These are phyloP conservation scores for Closterium sp. DNA, from an alignment of 139 green algal genomes.

Conservation along the genomic window DNA sequence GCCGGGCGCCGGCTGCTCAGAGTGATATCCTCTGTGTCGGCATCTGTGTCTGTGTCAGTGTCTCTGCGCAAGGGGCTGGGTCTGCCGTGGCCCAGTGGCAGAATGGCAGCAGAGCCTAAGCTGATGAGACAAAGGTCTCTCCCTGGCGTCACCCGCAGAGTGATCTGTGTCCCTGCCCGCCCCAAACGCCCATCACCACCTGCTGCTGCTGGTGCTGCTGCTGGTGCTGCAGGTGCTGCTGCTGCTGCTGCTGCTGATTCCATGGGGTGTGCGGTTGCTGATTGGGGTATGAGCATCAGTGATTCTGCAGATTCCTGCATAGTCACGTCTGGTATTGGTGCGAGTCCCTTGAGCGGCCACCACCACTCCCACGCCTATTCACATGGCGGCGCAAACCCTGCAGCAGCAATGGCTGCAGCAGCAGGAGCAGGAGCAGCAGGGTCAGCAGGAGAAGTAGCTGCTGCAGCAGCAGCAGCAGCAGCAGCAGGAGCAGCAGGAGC, in stretches of 20 bases:
- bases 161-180: not conserved
- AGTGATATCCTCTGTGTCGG: not conserved
- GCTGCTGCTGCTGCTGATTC: not conserved
- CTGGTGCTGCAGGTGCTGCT: not conserved
- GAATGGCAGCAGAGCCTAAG: not conserved
- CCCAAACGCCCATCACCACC: not conserved
- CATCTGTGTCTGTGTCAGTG: not conserved
- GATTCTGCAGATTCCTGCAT: not conserved
- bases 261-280: not conserved
- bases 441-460: too few relatives aligned
- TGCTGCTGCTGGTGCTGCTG: not conserved
- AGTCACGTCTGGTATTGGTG: not conserved
- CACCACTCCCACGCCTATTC: not conserved
- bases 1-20: not conserved
- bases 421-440: not conserved
- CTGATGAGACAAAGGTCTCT: not conserved
- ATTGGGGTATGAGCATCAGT: not conserved
- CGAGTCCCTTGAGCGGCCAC: not conserved
- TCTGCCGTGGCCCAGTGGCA: not conserved
- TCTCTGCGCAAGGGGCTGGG: not conserved
- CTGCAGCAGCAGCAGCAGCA: not conserved
- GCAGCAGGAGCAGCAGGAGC: not conserved
- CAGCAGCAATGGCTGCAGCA: not conserved
- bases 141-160: not conserved
- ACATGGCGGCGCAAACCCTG: not conserved